Base-by-base conservation (phyloP, 352 stramenopile species). In the Phytopythium kandeliae region DNA sequence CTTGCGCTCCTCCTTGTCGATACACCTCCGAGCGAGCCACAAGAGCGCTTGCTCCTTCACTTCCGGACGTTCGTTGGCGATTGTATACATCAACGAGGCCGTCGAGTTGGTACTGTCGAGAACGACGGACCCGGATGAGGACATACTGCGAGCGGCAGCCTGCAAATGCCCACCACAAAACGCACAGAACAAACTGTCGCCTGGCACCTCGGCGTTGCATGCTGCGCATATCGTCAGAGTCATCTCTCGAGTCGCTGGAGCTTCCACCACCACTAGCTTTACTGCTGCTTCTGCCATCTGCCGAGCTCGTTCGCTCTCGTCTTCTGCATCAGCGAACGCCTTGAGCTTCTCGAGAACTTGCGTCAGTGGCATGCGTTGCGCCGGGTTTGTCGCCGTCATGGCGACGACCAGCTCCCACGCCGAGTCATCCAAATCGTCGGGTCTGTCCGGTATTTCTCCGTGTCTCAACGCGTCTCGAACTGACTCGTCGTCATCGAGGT, bases 1-100 rank as follows among this genome's bases (percentile, higher is more conserved):
- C 26, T 49, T 38, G 43, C 43, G 43, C 28, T 34, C 26, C 38
- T 28, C 3, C 10, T n/a, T 28, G 21, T 49, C 43, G 31, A 49
- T 49, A 28, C 26, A 37, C 28, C 25, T 49, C 15, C 16, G 17
- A 5, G 43, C 43, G 26, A 49, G 28, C 17, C 26, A 17, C 26
- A 19, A 9, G 7, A 49, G 28, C 15, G 43, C 43, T 22, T 4
- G 0, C 25, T 48, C 42, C 30, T 22, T n/a, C 11, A 33, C 15
- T 16, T 49, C 26, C 6, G 3, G 7, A 6, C 4, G 43, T 37
- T 28, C 43, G 9, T 5, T 26, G 26, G 17, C 17, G 26, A 38
- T 38, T 17, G 28, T 38, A 28, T 9, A 15, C 24, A 49, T 37
- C 26, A 49, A 17, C 15, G 24, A 15, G 6, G 37, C 43, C 7